These are phyloP conservation scores for Hanseniaspora nectarophila DNA, from an alignment of 805 yeast genomes.

Conservation along the genomic window DNA sequence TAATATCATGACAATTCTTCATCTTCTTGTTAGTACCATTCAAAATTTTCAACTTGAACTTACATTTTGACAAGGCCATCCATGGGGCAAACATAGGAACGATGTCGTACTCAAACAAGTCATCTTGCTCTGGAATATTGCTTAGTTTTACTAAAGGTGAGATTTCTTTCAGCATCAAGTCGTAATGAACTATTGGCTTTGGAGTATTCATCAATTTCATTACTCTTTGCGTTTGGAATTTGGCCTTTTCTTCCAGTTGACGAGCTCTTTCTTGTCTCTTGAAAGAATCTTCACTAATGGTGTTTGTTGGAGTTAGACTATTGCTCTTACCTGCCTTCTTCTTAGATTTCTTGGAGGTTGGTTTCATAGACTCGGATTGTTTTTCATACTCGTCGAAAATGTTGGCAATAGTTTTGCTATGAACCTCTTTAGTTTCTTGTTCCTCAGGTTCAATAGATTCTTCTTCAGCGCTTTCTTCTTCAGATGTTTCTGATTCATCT, in stretches of 20 bases:
- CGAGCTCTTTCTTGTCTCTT: conserved; percentile 23
- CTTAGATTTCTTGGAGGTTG: not conserved
- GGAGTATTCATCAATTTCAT: conserved; percentile 28
- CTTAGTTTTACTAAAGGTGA: conserved; percentile 37
- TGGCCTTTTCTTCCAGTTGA: conserved; percentile 24
- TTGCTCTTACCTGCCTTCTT: conserved; percentile 29
- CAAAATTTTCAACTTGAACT: conserved; percentile 72
- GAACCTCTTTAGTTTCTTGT: not conserved
- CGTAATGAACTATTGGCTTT: conserved; percentile 36
- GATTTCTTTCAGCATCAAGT: conserved; percentile 32
- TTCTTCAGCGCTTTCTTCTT: not conserved
- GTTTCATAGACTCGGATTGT: conserved; percentile 7
- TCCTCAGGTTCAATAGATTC: conserved; percentile 10
- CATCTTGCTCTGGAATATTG: conserved; percentile 30
- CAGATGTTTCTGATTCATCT: conserved; percentile 2
- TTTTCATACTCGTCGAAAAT: conserved; percentile 14
- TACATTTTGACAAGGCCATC: conserved; percentile 59
- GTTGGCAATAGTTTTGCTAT: conserved; percentile 3
- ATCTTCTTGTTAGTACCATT: conserved; percentile 78
- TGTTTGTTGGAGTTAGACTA: conserved; percentile 24
- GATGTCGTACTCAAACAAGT: conserved; percentile 1
- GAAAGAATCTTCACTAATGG: conserved; percentile 4
- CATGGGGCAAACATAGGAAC: conserved; percentile 86
- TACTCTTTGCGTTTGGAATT: conserved; percentile 32
- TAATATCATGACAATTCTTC: conserved; percentile 61